Evolutionary conservation across 2,329 filamentous ascomycete genomes (phyloP).

Genomic region (Hymenoscyphus linearis): DNA sequence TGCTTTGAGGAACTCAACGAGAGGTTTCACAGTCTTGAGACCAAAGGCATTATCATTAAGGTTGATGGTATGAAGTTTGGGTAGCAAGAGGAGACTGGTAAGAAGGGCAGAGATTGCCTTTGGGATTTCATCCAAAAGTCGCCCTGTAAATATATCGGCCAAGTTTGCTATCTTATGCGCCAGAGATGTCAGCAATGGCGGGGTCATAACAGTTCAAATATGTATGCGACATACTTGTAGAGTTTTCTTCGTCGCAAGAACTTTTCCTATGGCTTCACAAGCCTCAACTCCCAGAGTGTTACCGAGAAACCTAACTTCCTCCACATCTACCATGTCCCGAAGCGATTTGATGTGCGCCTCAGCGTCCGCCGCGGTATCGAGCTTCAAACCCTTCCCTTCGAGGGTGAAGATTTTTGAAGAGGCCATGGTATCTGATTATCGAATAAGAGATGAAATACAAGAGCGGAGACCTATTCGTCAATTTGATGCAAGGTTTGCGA

Average conservation of each 20-base stretch:
- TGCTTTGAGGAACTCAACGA: constrained; percentile 83
- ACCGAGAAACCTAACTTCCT: constrained; percentile 80
- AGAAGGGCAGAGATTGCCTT: constrained; percentile 81
- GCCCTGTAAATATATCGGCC: constrained; percentile 95
- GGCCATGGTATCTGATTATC: constrained; percentile 41
- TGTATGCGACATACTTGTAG: constrained; percentile 52
- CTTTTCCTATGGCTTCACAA: constrained; percentile 76
- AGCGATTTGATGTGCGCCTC: constrained; percentile 77
- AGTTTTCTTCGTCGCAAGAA: constrained; percentile 77
- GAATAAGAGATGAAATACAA: background rate
- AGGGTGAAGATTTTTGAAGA: constrained; percentile 71
- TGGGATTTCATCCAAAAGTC: constrained; percentile 89
- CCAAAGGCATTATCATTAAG: constrained; percentile 98
- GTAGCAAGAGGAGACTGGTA: constrained; percentile 78
- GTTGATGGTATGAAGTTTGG: constrained; percentile 84
- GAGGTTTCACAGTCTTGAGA: constrained; percentile 85
- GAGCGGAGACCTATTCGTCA: background rate
- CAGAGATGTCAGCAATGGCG: constrained; percentile 7
- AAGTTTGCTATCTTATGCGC: constrained; percentile 67
- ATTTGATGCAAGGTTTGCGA: background rate
- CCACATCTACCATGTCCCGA: constrained; percentile 64
- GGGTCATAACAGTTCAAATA: background rate
- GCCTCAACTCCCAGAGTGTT: constrained; percentile 92
- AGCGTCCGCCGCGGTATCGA: constrained; percentile 82
- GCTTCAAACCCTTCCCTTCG: constrained; percentile 86